Base-by-base conservation (phyloP, 208 protist species). In the Acanthamoeba castellanii region DNA sequence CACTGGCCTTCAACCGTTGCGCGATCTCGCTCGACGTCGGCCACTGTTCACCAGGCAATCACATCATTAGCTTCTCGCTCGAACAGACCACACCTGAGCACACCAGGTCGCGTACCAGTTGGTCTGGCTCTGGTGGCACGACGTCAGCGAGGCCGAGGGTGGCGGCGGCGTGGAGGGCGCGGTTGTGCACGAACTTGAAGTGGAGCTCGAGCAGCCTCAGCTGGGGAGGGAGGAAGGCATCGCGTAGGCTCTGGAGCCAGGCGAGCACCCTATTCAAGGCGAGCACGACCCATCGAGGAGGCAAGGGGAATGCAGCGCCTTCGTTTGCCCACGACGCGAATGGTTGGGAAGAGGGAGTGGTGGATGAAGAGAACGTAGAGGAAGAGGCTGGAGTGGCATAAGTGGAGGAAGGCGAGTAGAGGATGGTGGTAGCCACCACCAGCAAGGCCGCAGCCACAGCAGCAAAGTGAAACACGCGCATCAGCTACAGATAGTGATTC, bases 151-250 rank as follows among this genome's bases (percentile, higher is more conserved):
- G 0, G 30, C 37, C 27, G 25, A 94, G 70, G 1, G 16, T 66
- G 57, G 72, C 90, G 22, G 70, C 66, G n/a, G 90, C 52, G 72
- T 68, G 61, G 45, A 94, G 64, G 14, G 90, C 90, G 22, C 52
- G 90, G 55, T 94, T 94, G 30, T 66, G 64, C n/a, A 57, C 66
- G 30, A 85, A 85, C 34, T 47, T 52, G 70, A 70, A 64, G 70
- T 57, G 47, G 14, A 94, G 11, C 37, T 94, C 90, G 3, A 84
- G 55, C 27, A 94, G 45, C 25, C 50, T 30, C 4, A 94, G 45
- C 70, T 94, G 52, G 13, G 90, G 90, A 3, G 90, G 90, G 6
- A 85, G 45, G 25, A 1, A 47, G 30, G 27, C 18, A 14, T 78
- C 90, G 13, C 90, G 64, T 2, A 81, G 18, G 27, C 68, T 30